Evolutionary conservation across 345 rosid species (phyloP), one percentile per base, ranked within the genome.

Genomic region (Conringia planisiliqua): DNA sequence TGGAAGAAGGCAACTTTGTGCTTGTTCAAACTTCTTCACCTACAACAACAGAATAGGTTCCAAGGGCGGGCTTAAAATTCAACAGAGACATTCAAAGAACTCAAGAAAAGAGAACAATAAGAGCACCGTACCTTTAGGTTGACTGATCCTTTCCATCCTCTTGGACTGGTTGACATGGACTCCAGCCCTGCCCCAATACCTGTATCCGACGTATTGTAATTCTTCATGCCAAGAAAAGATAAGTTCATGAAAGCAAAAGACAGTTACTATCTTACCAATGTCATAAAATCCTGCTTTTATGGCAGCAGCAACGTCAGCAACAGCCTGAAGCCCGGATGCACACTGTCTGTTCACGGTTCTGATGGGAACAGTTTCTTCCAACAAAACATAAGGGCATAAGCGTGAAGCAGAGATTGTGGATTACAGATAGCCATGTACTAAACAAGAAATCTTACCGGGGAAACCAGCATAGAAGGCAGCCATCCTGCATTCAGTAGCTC

Each of bases 151-250:
- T 90, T 94, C 95, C 93, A 89, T 62, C 88, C 86, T 90, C 92
- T 89, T 71, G 93, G 88, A 82, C 81, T 88, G 36, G 44, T 22
- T 42, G 97, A 89, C 98, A 93, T 91, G 76, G 97, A 91, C 79
- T 93, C 98, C 72, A 93, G 70, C n/a, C 98, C 97, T 71, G 98
- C 98, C 43, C 97, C 98, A 85, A 93, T 91, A 16, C 98, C 98
- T 93, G 46, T 20, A 59, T 32, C 11, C 32, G 55, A 59, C 59
- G 4, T 39, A 39, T 16, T 30, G 13, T 59, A 38, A n/a, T 1
- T 55, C 18, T 13, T 39, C 50, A 73, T 43, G n/a, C 6, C 26
- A 38, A 58, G 5, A 58, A 44, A 62, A 40, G 48, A 60, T 10
- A 59, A 46, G 1, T 38, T 44, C 16, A 24, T 22, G 54, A 14